Conservation (phyloP, 1,284 basidiomycete genomes). For the Boletellus sp. region DNA sequence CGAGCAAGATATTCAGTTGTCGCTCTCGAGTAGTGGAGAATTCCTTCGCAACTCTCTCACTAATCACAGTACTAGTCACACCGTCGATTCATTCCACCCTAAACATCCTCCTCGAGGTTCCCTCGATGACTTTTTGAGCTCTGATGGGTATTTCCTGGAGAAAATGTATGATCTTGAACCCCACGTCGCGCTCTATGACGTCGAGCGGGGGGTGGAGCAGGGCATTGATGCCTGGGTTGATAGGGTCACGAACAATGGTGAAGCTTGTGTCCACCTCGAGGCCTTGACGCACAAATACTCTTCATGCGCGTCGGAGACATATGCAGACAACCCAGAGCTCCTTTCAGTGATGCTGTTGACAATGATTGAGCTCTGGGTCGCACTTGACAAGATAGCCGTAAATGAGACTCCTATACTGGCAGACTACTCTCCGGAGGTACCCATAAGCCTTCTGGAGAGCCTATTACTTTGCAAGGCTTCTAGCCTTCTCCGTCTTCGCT, state of each 20-base stretch:
- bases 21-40: slow-evolving; percentile 24
- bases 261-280: slow-evolving; percentile 14
- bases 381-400: slow-evolving; percentile 39
- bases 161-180: slow-evolving; percentile 9
- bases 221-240: slow-evolving; percentile 31
- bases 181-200: slow-evolving; percentile 28
- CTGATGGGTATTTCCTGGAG: slow-evolving; percentile 9
- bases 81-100: slow-evolving; percentile 13
- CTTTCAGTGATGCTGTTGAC: slow-evolving; percentile 43
- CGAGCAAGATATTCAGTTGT: slow-evolving; percentile 27
- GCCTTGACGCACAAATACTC: slow-evolving; percentile 29
- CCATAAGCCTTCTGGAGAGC: slow-evolving; percentile 33
- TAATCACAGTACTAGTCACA: not conserved
- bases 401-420: slow-evolving; percentile 35
- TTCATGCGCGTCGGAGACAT: slow-evolving; percentile 21
- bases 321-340: slow-evolving; percentile 37
- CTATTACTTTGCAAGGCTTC: slow-evolving; percentile 37
- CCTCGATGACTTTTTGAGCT: slow-evolving; percentile 12
- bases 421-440: slow-evolving; percentile 46
- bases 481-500: slow-evolving; percentile 25
- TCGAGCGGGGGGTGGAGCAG: slow-evolving; percentile 29
- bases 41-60: slow-evolving; percentile 25
- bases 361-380: slow-evolving; percentile 42
- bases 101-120: slow-evolving; percentile 1
- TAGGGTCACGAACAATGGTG: slow-evolving; percentile 4